These are phyloP conservation scores for Cornus suecica DNA, from an alignment of 148 eudicot species.

Conservation along the genomic window DNA sequence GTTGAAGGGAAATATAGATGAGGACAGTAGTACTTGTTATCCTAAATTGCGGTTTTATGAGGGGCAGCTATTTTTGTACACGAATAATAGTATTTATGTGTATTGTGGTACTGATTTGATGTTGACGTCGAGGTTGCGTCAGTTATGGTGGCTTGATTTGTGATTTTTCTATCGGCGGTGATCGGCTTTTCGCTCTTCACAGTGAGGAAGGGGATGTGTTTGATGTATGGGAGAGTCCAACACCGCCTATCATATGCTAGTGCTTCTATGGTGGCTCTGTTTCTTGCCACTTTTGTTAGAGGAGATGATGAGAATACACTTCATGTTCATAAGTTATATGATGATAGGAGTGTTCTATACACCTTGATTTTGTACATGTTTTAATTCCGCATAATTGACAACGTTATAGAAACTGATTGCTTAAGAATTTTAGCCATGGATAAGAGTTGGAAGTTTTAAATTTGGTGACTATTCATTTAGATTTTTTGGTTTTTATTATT, in stretches of 20 bases:
- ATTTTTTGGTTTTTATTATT: too few species aligned
- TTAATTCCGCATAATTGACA: conserved; percentile 1
- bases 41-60: conserved; percentile 75
- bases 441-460: too few species aligned
- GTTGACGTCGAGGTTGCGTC: conserved; percentile 67
- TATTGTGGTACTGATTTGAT: conserved; percentile 88
- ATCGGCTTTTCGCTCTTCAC: conserved; percentile 82
- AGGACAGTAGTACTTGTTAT: conserved; percentile 82
- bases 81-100: conserved; percentile 78
- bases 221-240: conserved; percentile 77
- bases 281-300: conserved; percentile 14
- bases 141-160: conserved; percentile 79
- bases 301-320: conserved; percentile 7
- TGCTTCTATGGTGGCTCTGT: neutral
- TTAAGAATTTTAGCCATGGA: conserved; percentile 3
- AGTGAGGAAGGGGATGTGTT: conserved; percentile 86
- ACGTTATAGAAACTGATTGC: conserved; percentile 5
- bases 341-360: neutral
- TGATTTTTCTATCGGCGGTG: conserved; percentile 87
- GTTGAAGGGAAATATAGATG: conserved; percentile 48
- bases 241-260: conserved; percentile 39
- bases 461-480: too few species aligned
- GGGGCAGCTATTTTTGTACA: conserved; percentile 72
- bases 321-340: too few species aligned
- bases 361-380: conserved; percentile 6